Evolutionary conservation across 106 monocot species (phyloP), one percentile per base, ranked within the genome.

Genomic region (Chionographis japonica): DNA sequence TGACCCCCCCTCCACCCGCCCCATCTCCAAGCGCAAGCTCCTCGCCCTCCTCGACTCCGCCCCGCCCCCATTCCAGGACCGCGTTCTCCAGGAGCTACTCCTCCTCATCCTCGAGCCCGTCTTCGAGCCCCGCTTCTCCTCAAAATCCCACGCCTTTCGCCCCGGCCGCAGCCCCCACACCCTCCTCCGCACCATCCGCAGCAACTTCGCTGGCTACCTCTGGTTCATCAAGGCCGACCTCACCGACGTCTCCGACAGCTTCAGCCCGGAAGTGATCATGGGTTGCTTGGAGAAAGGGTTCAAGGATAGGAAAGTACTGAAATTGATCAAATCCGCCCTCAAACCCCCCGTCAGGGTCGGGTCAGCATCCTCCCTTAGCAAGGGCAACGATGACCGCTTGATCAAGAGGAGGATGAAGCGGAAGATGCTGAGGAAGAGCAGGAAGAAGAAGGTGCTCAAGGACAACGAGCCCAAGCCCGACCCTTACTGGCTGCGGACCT

Each of bases 401-500:
- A 51, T 27, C 13, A 86, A 85, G 84, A 89, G 87, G 75, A 81
- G 95, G 76, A 56, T 89, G 76, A 97, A 89, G 80, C 68, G 92
- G 78, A 92, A 86, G 69, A 65, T 80, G 54, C 69, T 89, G 59
- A 79, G 86, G 73, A 72, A 72, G 77, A 84, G 58, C 59, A 84
- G 84, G 70, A 97, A 78, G 89, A 97, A 92, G 79, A 92, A 87
- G 78, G 59, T 89, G 8, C 57, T 97, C 69, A 80, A 92, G 61
- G 89, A 89, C 51, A 81, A 89, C 12, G 95, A 97, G 60, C 92
- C 89, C 4, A 97, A 97, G 69, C 95, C 95, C 0, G 95, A 97
- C 17, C 95, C 95, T 14, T 97, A 97, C 68, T 97, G 95, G 95
- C 70, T 97, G 63, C 77, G 95, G 51, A 68, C 81, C 5, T 97